These are phyloP conservation scores for Glonium stellatum DNA, from an alignment of 495 filamentous ascomycete species.

Conservation along the genomic window DNA sequence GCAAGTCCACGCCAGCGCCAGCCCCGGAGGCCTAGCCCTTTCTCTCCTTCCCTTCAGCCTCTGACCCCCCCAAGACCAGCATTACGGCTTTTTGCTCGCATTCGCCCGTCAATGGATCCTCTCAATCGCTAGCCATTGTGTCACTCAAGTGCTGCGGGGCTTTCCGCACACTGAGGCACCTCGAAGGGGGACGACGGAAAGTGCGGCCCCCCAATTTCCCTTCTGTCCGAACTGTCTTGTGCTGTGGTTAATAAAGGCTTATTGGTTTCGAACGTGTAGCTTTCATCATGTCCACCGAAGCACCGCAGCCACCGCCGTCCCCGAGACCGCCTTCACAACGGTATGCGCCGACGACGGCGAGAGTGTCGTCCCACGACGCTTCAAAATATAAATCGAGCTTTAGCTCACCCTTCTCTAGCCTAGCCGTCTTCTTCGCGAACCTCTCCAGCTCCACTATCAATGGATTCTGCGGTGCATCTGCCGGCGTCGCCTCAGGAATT, in stretches of 20 bases:
- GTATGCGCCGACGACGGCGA: slow-evolving; percentile 26
- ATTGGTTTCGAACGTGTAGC: slow-evolving; percentile 11
- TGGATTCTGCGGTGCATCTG: slow-evolving; percentile 74
- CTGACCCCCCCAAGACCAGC: neutral
- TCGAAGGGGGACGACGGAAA: slow-evolving; percentile 25
- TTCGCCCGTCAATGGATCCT: slow-evolving; percentile 32
- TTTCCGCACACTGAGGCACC: slow-evolving; percentile 32
- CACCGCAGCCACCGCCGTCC: slow-evolving; percentile 21
- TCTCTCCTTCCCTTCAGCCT: neutral
- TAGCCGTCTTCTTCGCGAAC: slow-evolving; percentile 49
- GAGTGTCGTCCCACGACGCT: slow-evolving; percentile 6
- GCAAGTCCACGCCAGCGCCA: too few relatives aligned
- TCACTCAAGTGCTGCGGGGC: slow-evolving; percentile 36
- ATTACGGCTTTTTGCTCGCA: slow-evolving; percentile 5
- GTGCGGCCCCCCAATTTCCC: slow-evolving; percentile 4
- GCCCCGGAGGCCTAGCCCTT: neutral
- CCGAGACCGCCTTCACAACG: slow-evolving; percentile 17
- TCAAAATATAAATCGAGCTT: neutral
- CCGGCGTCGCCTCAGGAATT: slow-evolving; percentile 84
- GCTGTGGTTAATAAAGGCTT: neutral
- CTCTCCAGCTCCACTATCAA: slow-evolving; percentile 50
- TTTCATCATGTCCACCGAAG: slow-evolving; percentile 23
- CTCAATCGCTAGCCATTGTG: slow-evolving; percentile 35
- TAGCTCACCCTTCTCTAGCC: slow-evolving; percentile 41
- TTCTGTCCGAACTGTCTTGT: neutral